These are phyloP conservation scores for Hortiboletus flavorubellus DNA, from an alignment of 768 basidiomycete species.

Conservation along the genomic window DNA sequence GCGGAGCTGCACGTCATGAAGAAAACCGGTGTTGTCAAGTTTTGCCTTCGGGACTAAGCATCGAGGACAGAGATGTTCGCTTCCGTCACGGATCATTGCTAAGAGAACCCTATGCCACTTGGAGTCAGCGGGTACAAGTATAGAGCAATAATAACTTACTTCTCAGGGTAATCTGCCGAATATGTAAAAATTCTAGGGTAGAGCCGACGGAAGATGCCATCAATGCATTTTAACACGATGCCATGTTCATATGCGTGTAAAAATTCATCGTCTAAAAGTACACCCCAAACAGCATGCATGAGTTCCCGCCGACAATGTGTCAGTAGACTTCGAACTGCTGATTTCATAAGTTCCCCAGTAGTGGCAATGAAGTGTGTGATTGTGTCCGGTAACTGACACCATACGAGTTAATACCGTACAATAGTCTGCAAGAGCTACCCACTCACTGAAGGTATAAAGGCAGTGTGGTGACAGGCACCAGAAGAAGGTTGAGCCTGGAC, in stretches of 20 bases:
- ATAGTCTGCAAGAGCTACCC: too few species aligned
- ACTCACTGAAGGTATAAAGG: background rate
- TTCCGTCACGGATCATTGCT: background rate
- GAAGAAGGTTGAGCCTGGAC: too few species aligned
- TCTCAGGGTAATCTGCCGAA: background rate
- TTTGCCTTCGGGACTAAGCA: background rate
- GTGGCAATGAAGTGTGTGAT: background rate
- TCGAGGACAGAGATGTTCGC: background rate
- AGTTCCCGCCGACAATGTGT: background rate
- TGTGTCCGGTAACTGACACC: background rate
- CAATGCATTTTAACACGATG: background rate
- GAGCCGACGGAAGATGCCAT: background rate
- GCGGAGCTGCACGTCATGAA: conserved; percentile 17
- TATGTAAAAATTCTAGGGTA: background rate
- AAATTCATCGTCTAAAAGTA: background rate
- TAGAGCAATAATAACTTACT: background rate
- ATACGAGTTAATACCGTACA: background rate
- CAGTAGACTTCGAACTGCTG: background rate
- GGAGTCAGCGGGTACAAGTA: background rate
- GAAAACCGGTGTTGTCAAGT: background rate
- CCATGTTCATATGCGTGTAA: background rate
- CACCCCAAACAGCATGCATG: background rate
- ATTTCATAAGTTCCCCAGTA: background rate
- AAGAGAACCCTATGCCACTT: background rate
- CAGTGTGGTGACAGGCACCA: background rate